phyloP scores from a whole-genome alignment of 2,329 filamentous ascomycete species.

The Xylariaceae sp. region DNA sequence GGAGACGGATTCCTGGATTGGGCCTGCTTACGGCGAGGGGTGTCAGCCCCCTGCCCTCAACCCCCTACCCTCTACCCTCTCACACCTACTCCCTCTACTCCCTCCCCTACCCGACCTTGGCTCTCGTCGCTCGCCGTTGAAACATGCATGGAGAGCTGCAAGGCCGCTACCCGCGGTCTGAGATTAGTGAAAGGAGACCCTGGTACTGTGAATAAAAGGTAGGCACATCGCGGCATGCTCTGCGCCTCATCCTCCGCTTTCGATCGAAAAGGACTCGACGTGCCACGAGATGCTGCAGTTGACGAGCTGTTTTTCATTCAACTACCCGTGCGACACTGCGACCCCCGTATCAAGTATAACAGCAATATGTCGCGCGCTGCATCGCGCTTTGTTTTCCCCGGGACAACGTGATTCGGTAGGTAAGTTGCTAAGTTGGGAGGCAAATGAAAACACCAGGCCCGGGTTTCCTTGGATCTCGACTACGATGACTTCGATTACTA shows the following conservation, averaged over 20 bases:
- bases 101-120: constrained; percentile 22
- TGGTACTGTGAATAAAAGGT: constrained; percentile 7
- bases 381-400: neutral
- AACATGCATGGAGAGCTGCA: constrained; percentile 21
- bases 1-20: no score
- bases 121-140: constrained; percentile 12
- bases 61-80: no score
- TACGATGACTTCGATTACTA: no score
- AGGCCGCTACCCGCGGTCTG: constrained; percentile 21
- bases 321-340: constrained; percentile 18
- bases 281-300: constrained; percentile 20
- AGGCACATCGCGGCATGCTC: constrained; percentile 1
- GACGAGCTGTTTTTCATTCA: constrained; percentile 11
- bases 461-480: neutral
- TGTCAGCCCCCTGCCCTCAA: no score
- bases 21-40: constrained; percentile 16
- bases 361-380: constrained; percentile 1
- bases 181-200: constrained; percentile 12
- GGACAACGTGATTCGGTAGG: neutral
- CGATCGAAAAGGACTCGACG: constrained; percentile 14
- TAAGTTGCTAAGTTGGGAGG: neutral
- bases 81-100: no score
- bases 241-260: constrained; percentile 1
- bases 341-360: constrained; percentile 11
- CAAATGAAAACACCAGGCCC: no score